Conservation (phyloP, 345 rosid species). For the Gossypium anomalum region DNA sequence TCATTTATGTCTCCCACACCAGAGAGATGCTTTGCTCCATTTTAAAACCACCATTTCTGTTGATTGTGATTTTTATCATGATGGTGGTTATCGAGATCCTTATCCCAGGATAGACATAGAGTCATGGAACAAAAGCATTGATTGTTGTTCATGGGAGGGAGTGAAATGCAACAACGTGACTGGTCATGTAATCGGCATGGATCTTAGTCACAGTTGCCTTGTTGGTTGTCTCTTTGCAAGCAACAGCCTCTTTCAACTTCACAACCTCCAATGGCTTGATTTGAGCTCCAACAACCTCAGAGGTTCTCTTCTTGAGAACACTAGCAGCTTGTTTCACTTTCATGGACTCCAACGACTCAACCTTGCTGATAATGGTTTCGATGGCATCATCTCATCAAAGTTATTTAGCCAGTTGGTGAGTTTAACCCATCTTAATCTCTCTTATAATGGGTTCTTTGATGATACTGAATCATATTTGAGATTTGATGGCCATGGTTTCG, state of each 20-base stretch:
- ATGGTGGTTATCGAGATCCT: no score
- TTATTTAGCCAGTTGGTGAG: neutral
- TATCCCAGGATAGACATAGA: no score
- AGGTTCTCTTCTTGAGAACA: neutral
- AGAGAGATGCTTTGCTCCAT: no score
- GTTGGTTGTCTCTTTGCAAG: neutral
- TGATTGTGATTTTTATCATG: no score
- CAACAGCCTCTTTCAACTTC: constrained; percentile 23
- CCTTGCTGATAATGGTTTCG: neutral
- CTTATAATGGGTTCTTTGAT: neutral
- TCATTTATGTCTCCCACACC: no score
- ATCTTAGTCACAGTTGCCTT: constrained; percentile 19
- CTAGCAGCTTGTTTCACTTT: neutral
- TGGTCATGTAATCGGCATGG: constrained; percentile 20
- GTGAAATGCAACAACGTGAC: constrained; percentile 16
- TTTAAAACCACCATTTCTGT: no score
- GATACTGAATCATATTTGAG: neutral
- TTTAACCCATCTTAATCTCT: neutral
- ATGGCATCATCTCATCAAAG: neutral
- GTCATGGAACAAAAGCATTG: neutral
- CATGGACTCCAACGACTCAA: neutral
- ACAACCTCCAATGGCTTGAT: constrained; percentile 16
- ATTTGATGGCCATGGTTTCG: no score
- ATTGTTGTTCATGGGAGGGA: constrained; percentile 35
- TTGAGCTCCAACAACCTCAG: neutral